Evolutionary conservation across 768 basidiomycete species (phyloP).

Genomic region (Leccinellum albellum): DNA sequence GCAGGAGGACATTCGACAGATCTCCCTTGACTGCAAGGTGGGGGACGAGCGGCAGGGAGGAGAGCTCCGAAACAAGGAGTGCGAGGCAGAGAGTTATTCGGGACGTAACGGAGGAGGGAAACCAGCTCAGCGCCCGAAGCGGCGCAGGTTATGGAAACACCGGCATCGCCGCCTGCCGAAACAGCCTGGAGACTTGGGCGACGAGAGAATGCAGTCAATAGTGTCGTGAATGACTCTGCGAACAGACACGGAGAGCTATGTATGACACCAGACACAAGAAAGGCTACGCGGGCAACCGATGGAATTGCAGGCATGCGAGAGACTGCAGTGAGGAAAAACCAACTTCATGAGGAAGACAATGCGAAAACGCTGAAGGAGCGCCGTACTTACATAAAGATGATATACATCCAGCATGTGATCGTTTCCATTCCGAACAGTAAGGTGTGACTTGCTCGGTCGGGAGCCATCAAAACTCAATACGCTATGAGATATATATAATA

Average conservation of each 20-base stretch:
- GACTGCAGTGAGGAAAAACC: neutral
- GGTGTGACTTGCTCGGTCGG: no score
- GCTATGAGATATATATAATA: no score
- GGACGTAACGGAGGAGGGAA: no score
- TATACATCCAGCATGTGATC: no score
- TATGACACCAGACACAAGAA: conserved; percentile 65
- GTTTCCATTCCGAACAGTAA: no score
- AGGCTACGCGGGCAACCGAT: conserved; percentile 66
- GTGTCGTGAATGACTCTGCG: conserved; percentile 26
- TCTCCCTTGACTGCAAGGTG: conserved; percentile 65
- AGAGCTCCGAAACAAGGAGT: conserved; percentile 65
- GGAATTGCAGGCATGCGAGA: conserved; percentile 27
- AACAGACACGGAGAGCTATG: conserved; percentile 48
- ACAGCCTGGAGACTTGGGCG: conserved; percentile 45
- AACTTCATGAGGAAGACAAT: conserved; percentile 6
- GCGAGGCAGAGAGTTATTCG: conserved; percentile 59
- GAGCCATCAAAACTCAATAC: no score
- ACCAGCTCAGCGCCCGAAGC: conserved; percentile 41
- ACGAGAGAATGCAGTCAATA: conserved; percentile 34
- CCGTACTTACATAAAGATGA: no score
- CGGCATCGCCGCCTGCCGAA: conserved; percentile 63
- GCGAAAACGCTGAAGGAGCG: neutral
- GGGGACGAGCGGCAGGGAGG: conserved; percentile 61
- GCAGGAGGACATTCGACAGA: conserved; percentile 69
- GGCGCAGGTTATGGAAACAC: conserved; percentile 51